Conservation (phyloP, 257 asterid species). For the Nicotiana benthamiana region DNA sequence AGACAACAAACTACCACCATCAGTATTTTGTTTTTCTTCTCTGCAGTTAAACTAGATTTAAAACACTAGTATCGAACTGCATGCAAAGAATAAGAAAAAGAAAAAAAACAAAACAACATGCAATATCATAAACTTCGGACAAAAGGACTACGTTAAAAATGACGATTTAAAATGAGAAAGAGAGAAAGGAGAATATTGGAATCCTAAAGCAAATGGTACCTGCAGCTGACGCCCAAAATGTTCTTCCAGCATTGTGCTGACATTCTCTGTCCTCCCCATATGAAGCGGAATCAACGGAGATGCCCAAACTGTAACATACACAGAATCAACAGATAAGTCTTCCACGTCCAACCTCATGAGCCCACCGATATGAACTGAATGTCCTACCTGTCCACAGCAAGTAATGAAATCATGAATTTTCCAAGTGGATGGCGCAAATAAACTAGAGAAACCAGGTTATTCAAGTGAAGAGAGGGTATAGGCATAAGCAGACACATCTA, state of each 20-base stretch:
- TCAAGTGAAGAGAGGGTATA: not conserved
- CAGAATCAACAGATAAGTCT: constrained; percentile 55
- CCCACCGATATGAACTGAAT: constrained; percentile 81
- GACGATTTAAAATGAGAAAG: not conserved
- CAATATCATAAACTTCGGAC: not conserved
- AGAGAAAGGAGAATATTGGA: not conserved
- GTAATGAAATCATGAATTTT: not conserved
- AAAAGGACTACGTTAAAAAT: too few relatives aligned
- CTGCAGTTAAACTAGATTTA: not conserved
- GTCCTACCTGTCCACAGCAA: constrained; percentile 49
- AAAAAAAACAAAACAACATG: not conserved
- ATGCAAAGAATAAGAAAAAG: not conserved
- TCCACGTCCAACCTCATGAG: constrained; percentile 71
- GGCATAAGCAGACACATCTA: not conserved
- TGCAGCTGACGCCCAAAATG: constrained; percentile 70
- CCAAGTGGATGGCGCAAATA: not conserved
- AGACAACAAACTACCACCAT: not conserved
- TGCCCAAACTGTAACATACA: constrained; percentile 87
- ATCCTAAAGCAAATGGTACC: constrained; percentile 24
- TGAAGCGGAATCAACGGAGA: constrained; percentile 72
- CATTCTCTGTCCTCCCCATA: constrained; percentile 78
- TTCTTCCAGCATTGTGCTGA: constrained; percentile 48
- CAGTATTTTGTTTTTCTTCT: not conserved
- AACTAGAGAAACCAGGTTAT: not conserved
- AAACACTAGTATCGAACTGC: not conserved